Percentiles rank a stretch among this genome's conserved stretches.
phyloP scores from a whole-genome alignment of 106 monocot genomes.

The Phalaenopsis equestris region DNA sequence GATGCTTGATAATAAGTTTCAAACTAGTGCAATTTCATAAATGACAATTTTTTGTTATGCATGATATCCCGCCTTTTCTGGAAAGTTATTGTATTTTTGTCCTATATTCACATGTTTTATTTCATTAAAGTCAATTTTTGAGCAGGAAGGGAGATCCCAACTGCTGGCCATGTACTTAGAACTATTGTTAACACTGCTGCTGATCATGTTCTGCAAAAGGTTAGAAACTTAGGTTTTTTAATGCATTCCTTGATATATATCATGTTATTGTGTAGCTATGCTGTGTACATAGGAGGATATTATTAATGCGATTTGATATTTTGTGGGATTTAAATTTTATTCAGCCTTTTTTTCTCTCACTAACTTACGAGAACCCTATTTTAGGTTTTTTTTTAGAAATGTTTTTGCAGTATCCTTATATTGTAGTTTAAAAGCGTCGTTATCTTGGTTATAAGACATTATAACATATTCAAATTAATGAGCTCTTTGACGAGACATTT shows the following conservation, averaged over 20 bases:
- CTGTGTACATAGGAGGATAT: not conserved
- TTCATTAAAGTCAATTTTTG: conserved; percentile 8
- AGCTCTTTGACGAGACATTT: not conserved
- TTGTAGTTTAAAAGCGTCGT: not conserved
- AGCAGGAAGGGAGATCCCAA: conserved; percentile 63
- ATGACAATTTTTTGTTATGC: not conserved
- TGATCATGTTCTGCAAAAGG: conserved; percentile 73
- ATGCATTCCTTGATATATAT: not conserved
- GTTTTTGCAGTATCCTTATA: not conserved
- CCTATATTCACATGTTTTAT: not conserved
- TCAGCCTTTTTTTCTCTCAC: not conserved
- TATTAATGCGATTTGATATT: not conserved
- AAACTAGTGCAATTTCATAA: not conserved
- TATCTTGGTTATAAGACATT: not conserved
- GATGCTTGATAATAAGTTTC: not conserved
- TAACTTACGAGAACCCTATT: not conserved
- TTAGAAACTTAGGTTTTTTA: conserved; percentile 8
- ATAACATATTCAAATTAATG: not conserved
- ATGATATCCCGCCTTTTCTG: not conserved
- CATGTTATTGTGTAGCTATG: not conserved
- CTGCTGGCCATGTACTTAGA: conserved; percentile 37
- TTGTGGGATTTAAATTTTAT: not conserved
- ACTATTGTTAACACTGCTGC: conserved; percentile 58
- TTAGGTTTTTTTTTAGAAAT: not conserved
- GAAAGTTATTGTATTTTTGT: not conserved